Percentiles rank a stretch among this genome's conserved stretches.
phyloP scores from a whole-genome alignment of 768 basidiomycete genomes.

The Daedaleopsis nitida region DNA sequence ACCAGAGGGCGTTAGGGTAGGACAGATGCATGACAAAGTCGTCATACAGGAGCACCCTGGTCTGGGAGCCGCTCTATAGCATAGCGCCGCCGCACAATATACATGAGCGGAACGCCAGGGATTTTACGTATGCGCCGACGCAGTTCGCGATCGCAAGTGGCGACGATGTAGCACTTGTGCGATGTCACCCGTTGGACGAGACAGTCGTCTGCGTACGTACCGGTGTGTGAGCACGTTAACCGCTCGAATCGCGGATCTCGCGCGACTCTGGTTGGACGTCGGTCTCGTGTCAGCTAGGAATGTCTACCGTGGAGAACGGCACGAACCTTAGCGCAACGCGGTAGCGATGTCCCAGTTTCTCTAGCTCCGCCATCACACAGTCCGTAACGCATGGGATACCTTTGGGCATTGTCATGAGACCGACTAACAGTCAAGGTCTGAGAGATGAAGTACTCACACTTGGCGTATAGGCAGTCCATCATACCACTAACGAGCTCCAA shows the following conservation, averaged over 20 bases:
- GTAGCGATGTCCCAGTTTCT: slow-evolving; percentile 95
- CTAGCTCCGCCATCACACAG: slow-evolving; percentile 97
- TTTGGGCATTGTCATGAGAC: slow-evolving; percentile 33
- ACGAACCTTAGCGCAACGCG: slow-evolving; percentile 89
- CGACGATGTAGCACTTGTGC: slow-evolving; percentile 96
- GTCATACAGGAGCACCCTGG: slow-evolving; percentile 71
- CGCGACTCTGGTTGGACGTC: slow-evolving; percentile 65
- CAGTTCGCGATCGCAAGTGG: slow-evolving; percentile 96
- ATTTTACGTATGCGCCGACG: slow-evolving; percentile 90
- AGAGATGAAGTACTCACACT: slow-evolving; percentile 59
- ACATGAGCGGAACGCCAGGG: slow-evolving; percentile 95
- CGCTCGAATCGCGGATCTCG: slow-evolving; percentile 97
- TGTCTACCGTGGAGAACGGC: neutral
- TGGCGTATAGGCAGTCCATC: slow-evolving; percentile 99
- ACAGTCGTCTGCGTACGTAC: slow-evolving; percentile 99
- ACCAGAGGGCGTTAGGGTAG: neutral
- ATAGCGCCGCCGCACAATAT: slow-evolving; percentile 89
- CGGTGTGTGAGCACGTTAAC: slow-evolving; percentile 86
- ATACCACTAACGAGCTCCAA: slow-evolving; percentile 94
- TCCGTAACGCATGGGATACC: slow-evolving; percentile 99
- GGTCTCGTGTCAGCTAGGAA: slow-evolving; percentile 10
- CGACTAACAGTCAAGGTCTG: neutral
- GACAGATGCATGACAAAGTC: neutral
- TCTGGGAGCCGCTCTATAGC: slow-evolving; percentile 96
- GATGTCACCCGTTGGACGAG: slow-evolving; percentile 93